Percentiles rank a stretch among this genome's conserved stretches.
phyloP scores from a whole-genome alignment of 2,329 filamentous ascomycete genomes.

The Penicillium crustosum region DNA sequence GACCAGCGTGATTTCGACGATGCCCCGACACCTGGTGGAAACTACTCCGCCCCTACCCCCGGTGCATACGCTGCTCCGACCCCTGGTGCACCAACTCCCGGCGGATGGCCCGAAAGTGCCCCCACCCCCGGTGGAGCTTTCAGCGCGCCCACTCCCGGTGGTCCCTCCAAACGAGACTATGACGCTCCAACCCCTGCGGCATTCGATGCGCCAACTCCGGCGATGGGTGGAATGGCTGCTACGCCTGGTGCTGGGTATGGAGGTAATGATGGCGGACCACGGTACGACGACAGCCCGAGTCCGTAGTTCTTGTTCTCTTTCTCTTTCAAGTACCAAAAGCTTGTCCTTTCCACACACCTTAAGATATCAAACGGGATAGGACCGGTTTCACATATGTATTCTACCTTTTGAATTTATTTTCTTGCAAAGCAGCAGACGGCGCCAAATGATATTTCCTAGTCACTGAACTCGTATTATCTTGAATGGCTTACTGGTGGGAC shows the following conservation, averaged over 20 bases:
- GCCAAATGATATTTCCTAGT: background rate
- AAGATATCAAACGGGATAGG: constrained; percentile 18
- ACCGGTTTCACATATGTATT: constrained; percentile 25
- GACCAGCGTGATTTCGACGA: constrained; percentile 58
- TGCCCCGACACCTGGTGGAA: constrained; percentile 69
- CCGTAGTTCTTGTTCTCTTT: constrained; percentile 29
- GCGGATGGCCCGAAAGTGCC: constrained; percentile 45
- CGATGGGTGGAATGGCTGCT: constrained; percentile 38
- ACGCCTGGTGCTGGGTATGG: constrained; percentile 42
- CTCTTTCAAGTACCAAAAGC: constrained; percentile 17
- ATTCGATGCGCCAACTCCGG: constrained; percentile 53
- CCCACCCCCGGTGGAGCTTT: constrained; percentile 48
- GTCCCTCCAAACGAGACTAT: constrained; percentile 29
- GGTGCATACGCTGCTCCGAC: constrained; percentile 64
- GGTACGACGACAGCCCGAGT: constrained; percentile 46
- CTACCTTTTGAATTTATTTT: constrained; percentile 22
- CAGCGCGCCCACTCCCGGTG: constrained; percentile 46
- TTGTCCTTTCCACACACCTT: constrained; percentile 11
- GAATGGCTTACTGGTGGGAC: background rate
- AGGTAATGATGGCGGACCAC: constrained; percentile 44
- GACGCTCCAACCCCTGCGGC: constrained; percentile 27
- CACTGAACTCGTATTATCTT: background rate
- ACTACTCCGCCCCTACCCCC: constrained; percentile 66
- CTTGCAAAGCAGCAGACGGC: constrained; percentile 5
- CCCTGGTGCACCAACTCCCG: constrained; percentile 61